Evolutionary conservation across 345 rosid species (phyloP), one percentile per base, ranked within the genome.

Genomic region (Garcia nutans): DNA sequence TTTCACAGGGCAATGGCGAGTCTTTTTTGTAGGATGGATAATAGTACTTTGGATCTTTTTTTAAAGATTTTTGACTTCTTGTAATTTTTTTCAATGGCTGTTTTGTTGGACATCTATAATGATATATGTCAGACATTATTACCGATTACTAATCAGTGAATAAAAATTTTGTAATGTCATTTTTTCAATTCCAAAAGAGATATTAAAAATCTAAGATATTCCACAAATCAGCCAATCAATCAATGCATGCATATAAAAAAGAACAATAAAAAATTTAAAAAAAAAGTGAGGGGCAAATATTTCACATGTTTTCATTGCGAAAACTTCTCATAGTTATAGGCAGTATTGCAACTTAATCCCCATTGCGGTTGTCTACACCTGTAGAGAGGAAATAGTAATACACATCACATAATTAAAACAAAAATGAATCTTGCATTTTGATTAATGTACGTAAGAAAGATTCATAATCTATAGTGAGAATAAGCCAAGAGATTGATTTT

Each of bases 321-420:
- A 92, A 93, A 80, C 80, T 86, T 80, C 87, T 92, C 71, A 96
- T 91, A 47, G 93, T 97, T 31, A 80, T 45, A 41, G 97, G 99
- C 41, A 96, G 91, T 22, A 28, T 2, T 2, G 98, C 86, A 79
- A 98, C 97, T 65, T 85, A 82, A 75, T 93, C 94, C 17, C 82
- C 88, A 83, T 98, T 93, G 78, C 92, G 97, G 75, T 89, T 96
- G 65, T 98, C 99, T 60, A 93, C 82, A 64, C 98, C 98, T 92
- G 83, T 65, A 65, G 62, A 16, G 61, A 12, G 6, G 31, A 55
- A 66, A 68, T 10, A 28, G 6, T 52, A n/a, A 8, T 19, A n/a
- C 17, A 42, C 28, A 8, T 20, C 71, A 68, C 20, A 11, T 13
- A 45, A 68, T 24, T 24, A 2, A 47, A 68, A 22, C 37, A 65